Base-by-base conservation (phyloP, 306 rosid species). In the Corylus avellana region DNA sequence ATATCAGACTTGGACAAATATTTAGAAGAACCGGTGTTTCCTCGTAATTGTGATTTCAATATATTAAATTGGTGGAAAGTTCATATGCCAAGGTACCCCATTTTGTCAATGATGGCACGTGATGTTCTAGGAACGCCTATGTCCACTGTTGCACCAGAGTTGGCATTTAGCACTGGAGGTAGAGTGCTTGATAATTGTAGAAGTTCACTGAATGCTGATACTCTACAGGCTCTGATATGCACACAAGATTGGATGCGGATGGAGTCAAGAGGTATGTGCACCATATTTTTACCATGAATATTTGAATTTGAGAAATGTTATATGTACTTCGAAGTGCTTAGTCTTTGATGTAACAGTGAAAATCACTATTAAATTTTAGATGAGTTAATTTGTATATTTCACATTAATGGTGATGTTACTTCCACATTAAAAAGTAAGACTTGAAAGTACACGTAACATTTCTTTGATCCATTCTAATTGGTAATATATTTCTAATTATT, bases 41-140 rank as follows among this genome's bases (percentile, higher is more conserved):
- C 99, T 14, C 94, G 97, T 13, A 88, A 85, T 79, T 83, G 94
- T 64, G 94, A 96, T 78, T 96, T 96, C 78, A 88, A 89, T 85
- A 81, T 96, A 73, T 79, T 96, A 78, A 96, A 96, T 79, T 91
- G 99, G 99, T 96, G 98, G 98, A 91, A 88, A 83, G 97, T 96
- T 72, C 98, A 96, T 89, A 90, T 86, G n/a, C 99, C 98, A 16
- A 91, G 98, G 87, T 95, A 95, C 82, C 98, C 99, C 6, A 91
- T 95, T 64, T 81, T 95, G 92, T 95, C 98, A 22, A 95, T 90
- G 98, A 91, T 93, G 97, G 99, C 97, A 7, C 94, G 96, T 12
- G 98, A 96, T 76, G 91, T 96, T 79, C 92, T 96, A 7, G 99
- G 94, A 59, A 91, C 97, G 82, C 99, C 99, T 44, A 93, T 96